Base-by-base conservation (phyloP, 2,329 filamentous ascomycete genomes). In the Fusarium sp. region DNA sequence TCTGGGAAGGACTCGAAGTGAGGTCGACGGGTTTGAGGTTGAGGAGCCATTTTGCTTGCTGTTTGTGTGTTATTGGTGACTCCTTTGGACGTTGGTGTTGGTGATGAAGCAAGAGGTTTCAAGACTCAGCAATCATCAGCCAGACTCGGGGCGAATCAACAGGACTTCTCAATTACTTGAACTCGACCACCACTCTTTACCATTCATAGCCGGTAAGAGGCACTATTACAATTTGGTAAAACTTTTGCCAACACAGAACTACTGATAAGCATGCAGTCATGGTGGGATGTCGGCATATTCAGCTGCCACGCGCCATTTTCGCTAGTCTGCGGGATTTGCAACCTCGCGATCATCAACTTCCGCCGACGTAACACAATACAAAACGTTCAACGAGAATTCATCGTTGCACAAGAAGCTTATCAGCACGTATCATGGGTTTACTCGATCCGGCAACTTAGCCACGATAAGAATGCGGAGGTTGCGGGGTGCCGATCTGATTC, bases 361-460 rank as follows among this genome's bases (percentile, higher is more conserved):
- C 26, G 2, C n/a, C 38, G 13, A 15, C 26, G 36, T 44, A 22
- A 15, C 41, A 34, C 39, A 24, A 32, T n/a, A 5, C 13, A 7
- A 6, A 24, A 4, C 14, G 12, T 67, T 67, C 18, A 20, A 39
- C 14, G n/a, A 18, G 44, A 54, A 54, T 8, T 18, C 51, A 42
- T 59, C 30, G 28, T 44, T 13, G 34, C 48, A 39, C 15, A 32
- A 44, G 39, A 22, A 36, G 5, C 59, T 70, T 70, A 70, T 73
- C 70, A 28, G 14, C 28, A 11, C n/a, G 28, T 45, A 60, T 60
- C 58, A 45, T 45, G 17, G 28, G 30, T 36, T 66, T 73, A 45
- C 75, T 50, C 18, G 15, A 62, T 77, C 10, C 14, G 74, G 77
- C 52, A 79, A 78, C 34, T 66, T 79, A 79, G 56, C 76, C 77